Evolutionary conservation across 2,329 filamentous ascomycete genomes (phyloP), one percentile per base, ranked within the genome.

Genomic region (Cladophialophora exuberans): DNA sequence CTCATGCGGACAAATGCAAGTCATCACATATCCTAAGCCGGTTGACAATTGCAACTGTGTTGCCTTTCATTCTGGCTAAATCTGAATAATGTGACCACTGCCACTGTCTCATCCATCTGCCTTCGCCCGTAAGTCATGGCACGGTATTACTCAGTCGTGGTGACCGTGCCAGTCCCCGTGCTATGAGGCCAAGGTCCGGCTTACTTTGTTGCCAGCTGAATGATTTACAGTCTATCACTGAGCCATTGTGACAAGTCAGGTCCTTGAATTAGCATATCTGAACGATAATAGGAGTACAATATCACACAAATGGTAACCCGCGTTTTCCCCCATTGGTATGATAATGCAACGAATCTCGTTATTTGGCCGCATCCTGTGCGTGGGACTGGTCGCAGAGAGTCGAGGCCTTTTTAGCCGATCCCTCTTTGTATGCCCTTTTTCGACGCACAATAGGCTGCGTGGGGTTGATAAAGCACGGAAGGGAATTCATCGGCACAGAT

Each of bases 401-500:
- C 41, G 25, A 52, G 42, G 35, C 30, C 35, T 35, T 43, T 44
- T 39, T 39, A 49, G 46, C 46, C 46, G 46, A 38, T 49, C 22
- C 20, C 23, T 39, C 20, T n/a, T n/a, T n/a, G n/a, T n/a, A n/a
- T n/a, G n/a, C n/a, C n/a, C n/a, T n/a, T n/a, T n/a, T n/a, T n/a
- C n/a, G n/a, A n/a, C n/a, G n/a, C n/a, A n/a, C n/a, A n/a, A n/a
- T n/a, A n/a, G 35, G 15, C 22, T 15, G 46, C 46, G 46, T 49
- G 46, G 46, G 46, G 46, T 28, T 6, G 17, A 41, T 9, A 25
- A 23, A 4, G 38, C 38, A 20, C 26, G 20, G 38, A 42, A 39
- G 46, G 46, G 18, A 49, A 38, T 49, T 36, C 41, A 52, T 45
- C 49, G 39, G 41, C 30, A 52, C 28, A 45, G 49, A 45, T 45